Percentiles rank a stretch among this genome's conserved stretches.
Evolutionary conservation across 805 yeast species (phyloP).

Genomic region (Candida railenensis): DNA sequence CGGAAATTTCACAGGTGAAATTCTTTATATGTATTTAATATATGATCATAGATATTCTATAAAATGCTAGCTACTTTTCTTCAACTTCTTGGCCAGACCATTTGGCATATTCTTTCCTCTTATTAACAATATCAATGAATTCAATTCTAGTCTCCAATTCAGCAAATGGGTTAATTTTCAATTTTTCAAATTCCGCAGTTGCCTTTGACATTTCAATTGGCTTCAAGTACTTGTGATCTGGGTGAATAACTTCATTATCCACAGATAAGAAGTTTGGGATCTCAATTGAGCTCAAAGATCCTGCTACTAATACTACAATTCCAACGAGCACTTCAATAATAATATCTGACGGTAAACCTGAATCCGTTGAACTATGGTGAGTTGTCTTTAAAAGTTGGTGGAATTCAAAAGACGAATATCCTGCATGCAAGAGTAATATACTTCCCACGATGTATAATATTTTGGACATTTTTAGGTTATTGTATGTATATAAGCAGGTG

Average conservation of each 20-base stretch:
- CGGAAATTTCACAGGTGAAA: neutral
- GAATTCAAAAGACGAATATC: slow-evolving; percentile 54
- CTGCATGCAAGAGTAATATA: slow-evolving; percentile 43
- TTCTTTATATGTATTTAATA: neutral
- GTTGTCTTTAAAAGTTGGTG: slow-evolving; percentile 35
- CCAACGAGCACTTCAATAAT: slow-evolving; percentile 51
- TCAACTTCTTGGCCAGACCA: slow-evolving; percentile 23
- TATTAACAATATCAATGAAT: slow-evolving; percentile 48
- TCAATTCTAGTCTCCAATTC: slow-evolving; percentile 49
- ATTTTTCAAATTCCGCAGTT: slow-evolving; percentile 43
- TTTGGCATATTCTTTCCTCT: slow-evolving; percentile 43
- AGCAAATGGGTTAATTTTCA: slow-evolving; percentile 49
- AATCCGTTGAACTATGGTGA: slow-evolving; percentile 8
- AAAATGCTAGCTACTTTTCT: neutral
- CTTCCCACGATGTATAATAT: slow-evolving; percentile 14
- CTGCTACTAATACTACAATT: slow-evolving; percentile 40
- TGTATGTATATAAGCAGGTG: neutral
- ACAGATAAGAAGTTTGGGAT: slow-evolving; percentile 18
- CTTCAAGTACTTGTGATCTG: slow-evolving; percentile 34
- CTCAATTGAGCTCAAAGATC: slow-evolving; percentile 32
- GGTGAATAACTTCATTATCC: slow-evolving; percentile 26
- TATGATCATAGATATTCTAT: neutral
- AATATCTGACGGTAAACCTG: slow-evolving; percentile 45
- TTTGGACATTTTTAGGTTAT: neutral
- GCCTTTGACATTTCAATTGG: slow-evolving; percentile 50